Evolutionary conservation across 768 basidiomycete species (phyloP), one percentile per base, ranked within the genome.

Genomic region (Pisolithus sp.): DNA sequence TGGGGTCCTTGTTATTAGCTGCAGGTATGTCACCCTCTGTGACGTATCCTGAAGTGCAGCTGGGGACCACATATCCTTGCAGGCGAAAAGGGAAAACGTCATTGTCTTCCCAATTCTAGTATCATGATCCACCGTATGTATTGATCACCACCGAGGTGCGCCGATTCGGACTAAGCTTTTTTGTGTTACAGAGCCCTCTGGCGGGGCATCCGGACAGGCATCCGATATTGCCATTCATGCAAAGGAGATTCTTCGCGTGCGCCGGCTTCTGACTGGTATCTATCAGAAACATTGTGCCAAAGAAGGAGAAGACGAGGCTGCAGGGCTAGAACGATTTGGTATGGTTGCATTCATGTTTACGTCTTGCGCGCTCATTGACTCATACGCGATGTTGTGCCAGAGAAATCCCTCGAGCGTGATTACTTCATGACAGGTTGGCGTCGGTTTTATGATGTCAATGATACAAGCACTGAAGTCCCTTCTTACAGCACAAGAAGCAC

Each of bases 171-270:
- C 23, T 24, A 55, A 9, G 53, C 28, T 51, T 45, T 43, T 53
- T 58, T 13, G 7, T 61, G 39, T 46, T 48, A 43, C 72, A 96
- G 94, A 98, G 69, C 95, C 95, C 0, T 95, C 93, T 34, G 95
- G 95, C 50, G 95, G 94, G 37, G 93, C 93, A 42, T 88, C 89
- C 28, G 95, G 95, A 4, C 93, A 95, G 66, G 95, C 95, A 20
- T 86, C 86, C 38, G 95, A 98, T 69, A 95, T 98, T 59, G 91
- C 93, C n/a, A 94, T 95, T 55, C 92, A 95, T 64, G 95, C 95
- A 4, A 89, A 88, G 67, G 93, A 97, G 71, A 98, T 98, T 61
- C 77, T 98, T 24, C 84, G 93, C 39, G 85, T 94, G 55, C 79
- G 94, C 41, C 80, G 88, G 54, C 68, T 85, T 4, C 73, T 97